A percentile compares a stretch with the other conserved stretches of the same genome.
phyloP scores from a whole-genome alignment of 2,329 filamentous ascomycete species.

The Pseudocercospora eumusae region DNA sequence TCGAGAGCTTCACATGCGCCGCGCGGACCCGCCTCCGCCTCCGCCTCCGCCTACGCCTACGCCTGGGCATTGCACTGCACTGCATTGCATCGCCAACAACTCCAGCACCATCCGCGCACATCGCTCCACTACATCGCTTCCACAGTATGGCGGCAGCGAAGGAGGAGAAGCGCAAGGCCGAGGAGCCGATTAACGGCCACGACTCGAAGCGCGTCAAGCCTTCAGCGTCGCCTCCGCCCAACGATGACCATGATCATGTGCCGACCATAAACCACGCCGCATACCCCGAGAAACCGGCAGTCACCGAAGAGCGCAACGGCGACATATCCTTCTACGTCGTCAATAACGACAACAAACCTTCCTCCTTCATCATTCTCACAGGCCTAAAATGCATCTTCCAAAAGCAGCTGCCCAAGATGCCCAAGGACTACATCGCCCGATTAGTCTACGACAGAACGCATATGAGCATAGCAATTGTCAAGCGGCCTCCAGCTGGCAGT shows the following conservation, averaged over 20 bases:
- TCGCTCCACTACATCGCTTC: constrained; percentile 4
- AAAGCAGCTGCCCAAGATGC: constrained; percentile 98
- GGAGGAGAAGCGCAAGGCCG: constrained; percentile 69
- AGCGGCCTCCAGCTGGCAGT: constrained; percentile 68
- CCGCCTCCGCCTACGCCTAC: too few species aligned
- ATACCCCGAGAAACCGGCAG: constrained; percentile 91
- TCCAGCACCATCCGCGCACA: background rate
- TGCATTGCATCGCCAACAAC: background rate
- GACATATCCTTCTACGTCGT: constrained; percentile 97
- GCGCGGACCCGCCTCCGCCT: background rate
- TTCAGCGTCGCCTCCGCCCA: constrained; percentile 42
- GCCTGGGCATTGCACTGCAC: too few species aligned
- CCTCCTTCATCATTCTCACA: constrained; percentile 90
- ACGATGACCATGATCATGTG: constrained; percentile 21
- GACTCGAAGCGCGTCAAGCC: constrained; percentile 66
- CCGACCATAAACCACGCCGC: constrained; percentile 52
- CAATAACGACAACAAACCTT: constrained; percentile 87
- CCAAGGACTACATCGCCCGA: constrained; percentile 96
- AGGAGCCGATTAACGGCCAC: constrained; percentile 58
- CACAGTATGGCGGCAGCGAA: constrained; percentile 24
- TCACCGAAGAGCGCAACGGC: constrained; percentile 88
- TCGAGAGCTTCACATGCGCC: background rate
- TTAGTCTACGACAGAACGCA: constrained; percentile 97
- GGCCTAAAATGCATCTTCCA: constrained; percentile 98
- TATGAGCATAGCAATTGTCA: constrained; percentile 94